Conservation (phyloP, 2,329 filamentous ascomycete genomes). For the Fusarium staphyleae region DNA sequence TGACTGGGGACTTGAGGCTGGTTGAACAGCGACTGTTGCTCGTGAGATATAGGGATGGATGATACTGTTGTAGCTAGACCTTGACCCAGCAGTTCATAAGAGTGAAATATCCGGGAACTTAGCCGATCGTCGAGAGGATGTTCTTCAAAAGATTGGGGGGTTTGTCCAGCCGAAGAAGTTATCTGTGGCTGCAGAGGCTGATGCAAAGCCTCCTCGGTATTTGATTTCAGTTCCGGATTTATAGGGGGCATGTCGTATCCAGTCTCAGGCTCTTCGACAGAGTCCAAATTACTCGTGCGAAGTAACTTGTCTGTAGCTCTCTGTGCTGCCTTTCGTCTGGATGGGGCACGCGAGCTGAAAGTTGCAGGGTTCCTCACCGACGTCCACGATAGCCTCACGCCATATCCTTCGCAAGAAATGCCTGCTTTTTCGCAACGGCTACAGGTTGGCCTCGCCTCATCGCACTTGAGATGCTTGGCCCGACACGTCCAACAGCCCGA, state of each 20-base stretch:
- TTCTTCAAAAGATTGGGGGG: background rate
- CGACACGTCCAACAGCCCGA: constrained; percentile 41
- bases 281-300: background rate
- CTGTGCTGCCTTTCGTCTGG: constrained; percentile 15
- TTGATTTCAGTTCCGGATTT: background rate
- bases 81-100: constrained; percentile 30
- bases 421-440: constrained; percentile 32
- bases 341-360: constrained; percentile 10
- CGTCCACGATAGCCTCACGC: constrained; percentile 36
- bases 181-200: background rate
- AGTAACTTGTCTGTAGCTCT: constrained; percentile 3
- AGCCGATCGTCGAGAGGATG: constrained; percentile 13
- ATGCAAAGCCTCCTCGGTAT: background rate
- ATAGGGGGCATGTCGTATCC: background rate
- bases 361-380: constrained; percentile 37
- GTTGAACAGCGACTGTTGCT: constrained; percentile 7
- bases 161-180: background rate
- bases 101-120: constrained; percentile 30
- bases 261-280: background rate
- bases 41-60: background rate
- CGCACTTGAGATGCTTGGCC: constrained; percentile 38
- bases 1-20: background rate
- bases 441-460: constrained; percentile 32
- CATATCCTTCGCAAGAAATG: constrained; percentile 34
- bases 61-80: constrained; percentile 13